These are phyloP conservation scores for Trichoderma sp. DNA, from an alignment of 2,329 filamentous ascomycete genomes.

Conservation along the genomic window DNA sequence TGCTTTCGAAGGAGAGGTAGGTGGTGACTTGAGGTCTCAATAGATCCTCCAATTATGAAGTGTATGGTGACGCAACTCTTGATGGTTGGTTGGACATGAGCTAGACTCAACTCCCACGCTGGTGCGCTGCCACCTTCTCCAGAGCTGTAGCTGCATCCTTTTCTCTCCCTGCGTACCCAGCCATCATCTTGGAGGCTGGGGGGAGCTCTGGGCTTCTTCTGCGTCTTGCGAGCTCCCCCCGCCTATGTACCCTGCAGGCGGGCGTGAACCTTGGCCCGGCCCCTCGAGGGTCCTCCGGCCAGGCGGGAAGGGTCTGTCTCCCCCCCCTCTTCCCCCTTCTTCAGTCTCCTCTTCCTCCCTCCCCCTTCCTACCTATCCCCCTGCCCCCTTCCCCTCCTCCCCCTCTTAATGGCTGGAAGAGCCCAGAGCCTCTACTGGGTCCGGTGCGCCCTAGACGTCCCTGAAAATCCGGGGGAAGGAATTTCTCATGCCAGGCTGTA, in stretches of 20 bases:
- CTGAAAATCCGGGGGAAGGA: not conserved
- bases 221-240: too few relatives aligned
- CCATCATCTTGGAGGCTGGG: constrained; percentile 28
- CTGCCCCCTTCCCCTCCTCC: too few relatives aligned
- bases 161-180: constrained; percentile 31
- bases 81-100: not conserved
- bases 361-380: too few relatives aligned
- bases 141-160: constrained; percentile 25
- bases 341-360: too few relatives aligned
- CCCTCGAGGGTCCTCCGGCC: not conserved
- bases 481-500: not conserved
- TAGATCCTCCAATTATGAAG: not conserved
- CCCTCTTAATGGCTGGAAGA: not conserved
- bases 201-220: too few relatives aligned
- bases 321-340: too few relatives aligned
- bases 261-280: not conserved
- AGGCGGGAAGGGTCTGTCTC: not conserved
- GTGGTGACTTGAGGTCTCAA: not conserved
- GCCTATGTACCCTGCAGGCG: not conserved
- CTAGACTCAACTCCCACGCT: not conserved
- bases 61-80: not conserved
- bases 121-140: not conserved
- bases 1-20: not conserved
- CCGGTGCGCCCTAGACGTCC: not conserved
- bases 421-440: not conserved